Conservation (phyloP, 768 basidiomycete genomes). For the Pluteus cervinus region DNA sequence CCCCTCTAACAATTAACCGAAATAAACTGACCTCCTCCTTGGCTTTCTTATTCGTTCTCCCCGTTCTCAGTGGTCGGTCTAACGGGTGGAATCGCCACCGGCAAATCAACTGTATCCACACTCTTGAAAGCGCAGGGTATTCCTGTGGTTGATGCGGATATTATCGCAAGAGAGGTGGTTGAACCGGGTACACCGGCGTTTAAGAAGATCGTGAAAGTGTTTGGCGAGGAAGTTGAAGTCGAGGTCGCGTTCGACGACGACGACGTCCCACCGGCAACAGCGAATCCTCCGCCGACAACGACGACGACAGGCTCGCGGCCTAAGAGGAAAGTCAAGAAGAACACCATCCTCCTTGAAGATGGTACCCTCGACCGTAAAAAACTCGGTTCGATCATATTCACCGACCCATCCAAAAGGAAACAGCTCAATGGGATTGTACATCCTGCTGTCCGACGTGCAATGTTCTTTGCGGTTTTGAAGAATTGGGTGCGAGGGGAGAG, state of each 20-base stretch:
- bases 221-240: slow-evolving; percentile 68
- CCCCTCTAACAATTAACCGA: too few relatives aligned
- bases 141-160: slow-evolving; percentile 91
- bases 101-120: slow-evolving; percentile 88
- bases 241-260: too few relatives aligned
- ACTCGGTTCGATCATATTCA: slow-evolving; percentile 82
- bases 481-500: slow-evolving; percentile 76
- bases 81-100: slow-evolving; percentile 94
- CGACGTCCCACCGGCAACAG: too few relatives aligned
- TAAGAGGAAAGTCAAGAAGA: too few relatives aligned
- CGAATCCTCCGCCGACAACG: too few relatives aligned
- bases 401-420: slow-evolving; percentile 62
- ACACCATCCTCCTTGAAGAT: slow-evolving; percentile 55
- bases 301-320: too few relatives aligned
- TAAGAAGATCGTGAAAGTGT: slow-evolving; percentile 55
- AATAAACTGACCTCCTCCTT: neutral
- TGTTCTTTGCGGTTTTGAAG: slow-evolving; percentile 60
- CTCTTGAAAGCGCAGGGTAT: slow-evolving; percentile 61
- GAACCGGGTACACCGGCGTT: slow-evolving; percentile 77
- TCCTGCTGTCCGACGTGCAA: slow-evolving; percentile 80
- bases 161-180: slow-evolving; percentile 82
- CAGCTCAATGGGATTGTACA: slow-evolving; percentile 84
- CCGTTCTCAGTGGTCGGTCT: slow-evolving; percentile 73
- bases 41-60: neutral
- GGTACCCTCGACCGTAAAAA: slow-evolving; percentile 78